Base-by-base conservation (phyloP, 2,329 filamentous ascomycete species). In the Ambrosiella xylebori region DNA sequence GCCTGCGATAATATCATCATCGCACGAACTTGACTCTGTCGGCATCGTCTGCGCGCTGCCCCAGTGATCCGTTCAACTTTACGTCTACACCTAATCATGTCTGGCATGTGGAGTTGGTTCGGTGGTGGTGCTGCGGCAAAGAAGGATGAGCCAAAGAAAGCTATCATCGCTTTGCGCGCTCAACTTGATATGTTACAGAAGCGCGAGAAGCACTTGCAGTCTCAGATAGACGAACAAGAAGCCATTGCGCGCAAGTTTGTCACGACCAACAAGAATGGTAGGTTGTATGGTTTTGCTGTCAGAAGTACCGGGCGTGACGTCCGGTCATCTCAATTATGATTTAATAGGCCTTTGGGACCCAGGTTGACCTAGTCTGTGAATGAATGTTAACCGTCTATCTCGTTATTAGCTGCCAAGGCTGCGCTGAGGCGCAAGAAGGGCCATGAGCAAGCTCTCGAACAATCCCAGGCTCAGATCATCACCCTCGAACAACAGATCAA, bases 161-260 rank as follows among this genome's bases (percentile, higher is more conserved):
- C 93, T 64, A 98, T 98, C 66, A 77, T 98, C 59, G 81, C 80
- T 61, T 75, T 98, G 67, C 82, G 93, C 65, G 80, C 85, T 67
- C 91, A 96, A 74, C 78, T 97, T 50, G 91, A 96, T 65, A 97
- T 97, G 90, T 78, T 98, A 68, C 88, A 94, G 74, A 98, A 98
- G 79, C 80, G 91, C 61, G 90, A 97, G 76, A 86, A 81, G 70
- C 88, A 97, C 68, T 73, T 97, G 62, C 85, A 93, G 71, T 86
- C 79, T 62, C 89, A 95, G 75, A 95, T 97, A 75, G 84, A 88
- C 35, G 89, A 97, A 70, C 90, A 97, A 70, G 88, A 95, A 66
- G 79, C 78, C 41, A 79, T 94, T 64, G 93, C 93, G 50, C 80
- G 87, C 71, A 96, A 96, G 77, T 84, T 93, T 62, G 84, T 96